Evolutionary conservation across 306 rosid genomes (phyloP), one percentile per base, ranked within the genome.

Genomic region (Canavalia gladiata): DNA sequence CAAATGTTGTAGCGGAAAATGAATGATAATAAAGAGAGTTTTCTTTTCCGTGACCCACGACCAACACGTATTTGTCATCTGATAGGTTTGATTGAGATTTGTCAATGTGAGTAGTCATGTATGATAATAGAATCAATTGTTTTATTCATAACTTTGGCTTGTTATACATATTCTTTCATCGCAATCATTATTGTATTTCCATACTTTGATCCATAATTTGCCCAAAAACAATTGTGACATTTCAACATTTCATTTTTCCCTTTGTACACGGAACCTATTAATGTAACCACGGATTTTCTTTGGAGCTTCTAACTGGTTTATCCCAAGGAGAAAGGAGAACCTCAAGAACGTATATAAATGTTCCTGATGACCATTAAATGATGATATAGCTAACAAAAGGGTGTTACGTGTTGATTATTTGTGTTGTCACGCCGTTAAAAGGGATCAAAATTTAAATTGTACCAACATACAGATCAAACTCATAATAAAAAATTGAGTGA

Each of bases 1-100:
- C 99, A 29, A 88, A 90, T 78, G 72, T 95, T 70, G 56, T 95
- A 50, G 93, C 98, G 3, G 98, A 87, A 72, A 89, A 83, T 35
- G 97, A 95, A 89, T 95, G 89, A 92, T 57, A 76, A 78, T 18
- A 31, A 30, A 54, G 73, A 75, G 42, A 35, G 46, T 77, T 73
- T 71, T 64, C 67, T 63, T 57, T 71, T 52, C 82, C 56, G 34
- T 78, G 66, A 75, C 66, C 43, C 46, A 2, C 18, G 54, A 41
- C 43, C 50, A 57, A 57, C 42, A 13, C 43, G 35, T 25, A 5
- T 25, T 52, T 69, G 69, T 42, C 52, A 54, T 9, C 55, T 63
- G 55, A 76, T 73, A 60, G 82, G 62, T 66, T 80, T 47, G 41
- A 58, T 74, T 79, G 76, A 45, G 60, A 65, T 39, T 75, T 71